phyloP scores from a whole-genome alignment of 1,284 basidiomycete genomes.

The Lentinus polychrous region DNA sequence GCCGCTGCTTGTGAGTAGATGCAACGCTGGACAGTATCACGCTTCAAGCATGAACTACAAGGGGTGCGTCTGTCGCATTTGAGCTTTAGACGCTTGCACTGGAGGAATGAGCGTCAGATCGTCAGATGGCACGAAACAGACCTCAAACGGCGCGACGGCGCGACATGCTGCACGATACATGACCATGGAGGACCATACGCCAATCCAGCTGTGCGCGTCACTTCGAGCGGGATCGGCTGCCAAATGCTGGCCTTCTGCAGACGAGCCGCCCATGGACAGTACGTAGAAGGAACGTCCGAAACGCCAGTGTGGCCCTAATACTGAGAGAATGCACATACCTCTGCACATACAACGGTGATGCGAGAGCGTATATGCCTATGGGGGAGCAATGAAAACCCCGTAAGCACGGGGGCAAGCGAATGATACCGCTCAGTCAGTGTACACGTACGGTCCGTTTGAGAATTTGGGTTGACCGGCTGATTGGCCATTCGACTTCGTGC shows the following conservation, averaged over 20 bases:
- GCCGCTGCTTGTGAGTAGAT: slow-evolving; percentile 73
- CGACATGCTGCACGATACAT: slow-evolving; percentile 1
- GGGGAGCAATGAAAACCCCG: not conserved
- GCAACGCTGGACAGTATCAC: slow-evolving; percentile 65
- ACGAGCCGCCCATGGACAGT: slow-evolving; percentile 2
- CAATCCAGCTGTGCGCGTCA: not conserved
- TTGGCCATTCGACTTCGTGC: not conserved
- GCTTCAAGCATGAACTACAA: slow-evolving; percentile 69
- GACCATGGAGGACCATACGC: not conserved
- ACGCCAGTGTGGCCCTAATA: too few species aligned
- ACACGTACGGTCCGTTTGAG: slow-evolving; percentile 26
- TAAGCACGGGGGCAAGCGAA: too few species aligned
- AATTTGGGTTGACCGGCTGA: slow-evolving; percentile 15
- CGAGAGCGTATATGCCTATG: slow-evolving; percentile 67
- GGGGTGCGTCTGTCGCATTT: slow-evolving; percentile 73
- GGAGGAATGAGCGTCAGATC: slow-evolving; percentile 7
- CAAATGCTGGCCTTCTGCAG: too few species aligned
- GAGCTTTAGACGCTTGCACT: slow-evolving; percentile 80
- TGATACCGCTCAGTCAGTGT: not conserved
- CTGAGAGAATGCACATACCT: slow-evolving; percentile 45
- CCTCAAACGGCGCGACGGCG: not conserved
- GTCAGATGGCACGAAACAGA: slow-evolving; percentile 2
- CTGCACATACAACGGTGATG: slow-evolving; percentile 76
- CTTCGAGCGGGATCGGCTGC: too few species aligned
- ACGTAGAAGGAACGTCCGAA: slow-evolving; percentile 7